phyloP scores from a whole-genome alignment of 345 rosid genomes.

The Populus tremula region DNA sequence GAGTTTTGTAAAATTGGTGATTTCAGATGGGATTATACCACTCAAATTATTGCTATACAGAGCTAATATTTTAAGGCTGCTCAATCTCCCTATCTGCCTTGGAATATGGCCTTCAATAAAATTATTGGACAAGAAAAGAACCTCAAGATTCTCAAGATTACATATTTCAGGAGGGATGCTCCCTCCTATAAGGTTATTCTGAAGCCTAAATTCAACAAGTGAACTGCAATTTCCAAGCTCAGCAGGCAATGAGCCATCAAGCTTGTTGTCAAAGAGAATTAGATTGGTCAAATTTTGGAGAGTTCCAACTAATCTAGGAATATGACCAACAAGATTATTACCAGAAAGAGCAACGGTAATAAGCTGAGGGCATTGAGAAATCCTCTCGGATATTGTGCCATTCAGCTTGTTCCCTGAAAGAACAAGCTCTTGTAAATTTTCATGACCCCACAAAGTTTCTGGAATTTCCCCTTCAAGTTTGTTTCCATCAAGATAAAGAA shows the following conservation, averaged over 20 bases:
- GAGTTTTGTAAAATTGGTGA: constrained; percentile 25
- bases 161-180: constrained; percentile 29
- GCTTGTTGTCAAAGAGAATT: constrained; percentile 27
- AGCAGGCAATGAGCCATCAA: constrained; percentile 34
- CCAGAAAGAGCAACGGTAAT: constrained; percentile 24
- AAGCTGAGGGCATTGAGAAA: constrained; percentile 25
- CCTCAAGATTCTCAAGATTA: constrained; percentile 30
- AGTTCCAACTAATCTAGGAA: constrained; percentile 35
- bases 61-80: constrained; percentile 28
- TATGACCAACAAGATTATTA: constrained; percentile 33
- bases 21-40: constrained; percentile 32
- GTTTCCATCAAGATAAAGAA: constrained; percentile 32
- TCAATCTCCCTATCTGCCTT: constrained; percentile 24
- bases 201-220: constrained; percentile 32
- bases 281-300: constrained; percentile 20
- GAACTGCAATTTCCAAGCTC: constrained; percentile 43
- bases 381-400: constrained; percentile 41
- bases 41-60: constrained; percentile 37
- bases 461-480: constrained; percentile 37
- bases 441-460: constrained; percentile 35
- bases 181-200: constrained; percentile 34
- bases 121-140: constrained; percentile 30
- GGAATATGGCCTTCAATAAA: constrained; percentile 32
- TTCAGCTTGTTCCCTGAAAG: constrained; percentile 38
- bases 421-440: constrained; percentile 28